A percentile compares a stretch with the other conserved stretches of the same genome.
Conservation (phyloP, 345 rosid genomes). For the Citrus cavaleriei region DNA sequence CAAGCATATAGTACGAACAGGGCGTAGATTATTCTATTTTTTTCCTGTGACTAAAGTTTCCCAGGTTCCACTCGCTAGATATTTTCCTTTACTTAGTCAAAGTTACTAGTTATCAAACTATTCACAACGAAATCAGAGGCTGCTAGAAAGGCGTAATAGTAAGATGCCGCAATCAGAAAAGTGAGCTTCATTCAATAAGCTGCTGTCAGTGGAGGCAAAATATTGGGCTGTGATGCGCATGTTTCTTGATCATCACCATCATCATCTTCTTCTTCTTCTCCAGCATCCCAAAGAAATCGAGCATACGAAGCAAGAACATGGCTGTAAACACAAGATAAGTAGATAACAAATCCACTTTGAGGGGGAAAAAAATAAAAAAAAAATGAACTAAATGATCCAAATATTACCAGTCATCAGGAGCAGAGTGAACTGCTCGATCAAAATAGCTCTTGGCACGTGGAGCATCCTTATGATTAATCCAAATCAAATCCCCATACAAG, state of each 20-base stretch:
- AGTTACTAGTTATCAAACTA: not conserved
- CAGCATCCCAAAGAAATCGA: constrained; percentile 44
- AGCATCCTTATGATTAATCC: constrained; percentile 42
- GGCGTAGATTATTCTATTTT: not conserved
- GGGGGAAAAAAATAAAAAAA: not conserved
- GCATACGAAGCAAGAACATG: constrained; percentile 48
- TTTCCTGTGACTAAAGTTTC: not conserved
- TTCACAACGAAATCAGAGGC: not conserved
- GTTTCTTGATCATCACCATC: constrained; percentile 1
- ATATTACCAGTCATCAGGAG: constrained; percentile 47
- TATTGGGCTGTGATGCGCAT: not conserved
- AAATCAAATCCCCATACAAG: constrained; percentile 47
- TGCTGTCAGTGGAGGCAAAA: constrained; percentile 13
- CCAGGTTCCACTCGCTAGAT: constrained; percentile 6
- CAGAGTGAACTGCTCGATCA: constrained; percentile 44
- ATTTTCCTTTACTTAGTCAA: not conserved
- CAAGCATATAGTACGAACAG: not conserved
- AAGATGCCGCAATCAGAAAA: not conserved
- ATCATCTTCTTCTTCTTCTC: constrained; percentile 19
- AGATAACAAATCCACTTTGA: not conserved
- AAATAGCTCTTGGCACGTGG: constrained; percentile 42
- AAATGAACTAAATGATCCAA: not conserved
- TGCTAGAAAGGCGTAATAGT: not conserved
- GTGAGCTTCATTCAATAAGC: constrained; percentile 2
- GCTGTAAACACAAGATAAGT: constrained; percentile 21